phyloP scores from a whole-genome alignment of 768 basidiomycete genomes.

The Albatrellus ellisii region DNA sequence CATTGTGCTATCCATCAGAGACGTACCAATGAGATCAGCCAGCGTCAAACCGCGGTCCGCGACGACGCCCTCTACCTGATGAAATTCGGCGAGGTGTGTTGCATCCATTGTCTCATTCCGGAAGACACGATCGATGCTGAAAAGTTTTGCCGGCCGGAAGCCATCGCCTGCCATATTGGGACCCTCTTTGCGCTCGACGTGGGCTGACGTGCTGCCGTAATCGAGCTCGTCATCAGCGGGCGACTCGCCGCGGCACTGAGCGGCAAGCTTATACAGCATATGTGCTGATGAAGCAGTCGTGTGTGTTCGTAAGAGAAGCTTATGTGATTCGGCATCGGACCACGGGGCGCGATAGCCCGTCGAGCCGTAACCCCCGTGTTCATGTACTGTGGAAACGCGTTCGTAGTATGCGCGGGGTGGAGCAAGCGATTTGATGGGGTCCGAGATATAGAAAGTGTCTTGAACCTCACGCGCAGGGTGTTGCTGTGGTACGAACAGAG shows the following conservation, averaged over 20 bases:
- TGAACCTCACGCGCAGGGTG: slow-evolving; percentile 97
- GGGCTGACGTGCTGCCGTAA: slow-evolving; percentile 22
- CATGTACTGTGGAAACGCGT: slow-evolving; percentile 73
- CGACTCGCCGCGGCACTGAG: slow-evolving; percentile 56
- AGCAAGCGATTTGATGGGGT: slow-evolving; percentile 62
- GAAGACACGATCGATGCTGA: slow-evolving; percentile 98
- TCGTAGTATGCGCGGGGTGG: slow-evolving; percentile 80
- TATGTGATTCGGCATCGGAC: slow-evolving; percentile 83
- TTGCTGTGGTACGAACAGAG: slow-evolving; percentile 96
- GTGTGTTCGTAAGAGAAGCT: slow-evolving; percentile 89
- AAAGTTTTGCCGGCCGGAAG: slow-evolving; percentile 85
- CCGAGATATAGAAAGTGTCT: slow-evolving; percentile 97
- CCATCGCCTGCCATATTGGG: slow-evolving; percentile 37
- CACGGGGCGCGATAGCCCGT: slow-evolving; percentile 97
- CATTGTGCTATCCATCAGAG: too few species aligned
- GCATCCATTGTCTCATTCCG: slow-evolving; percentile 98
- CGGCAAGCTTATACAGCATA: slow-evolving; percentile 91
- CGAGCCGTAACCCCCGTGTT: slow-evolving; percentile 81
- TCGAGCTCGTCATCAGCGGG: slow-evolving; percentile 22
- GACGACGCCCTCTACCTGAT: slow-evolving; percentile 99
- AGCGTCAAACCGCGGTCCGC: slow-evolving; percentile 88
- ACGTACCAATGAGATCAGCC: slow-evolving; percentile 82
- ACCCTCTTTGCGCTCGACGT: slow-evolving; percentile 22
- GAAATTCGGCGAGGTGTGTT: slow-evolving; percentile 97
- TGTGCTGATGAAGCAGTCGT: slow-evolving; percentile 90